These are phyloP conservation scores for Sphagnum contortum DNA, from an alignment of 225 moss, liverwort and hornwort species.

Conservation along the genomic window DNA sequence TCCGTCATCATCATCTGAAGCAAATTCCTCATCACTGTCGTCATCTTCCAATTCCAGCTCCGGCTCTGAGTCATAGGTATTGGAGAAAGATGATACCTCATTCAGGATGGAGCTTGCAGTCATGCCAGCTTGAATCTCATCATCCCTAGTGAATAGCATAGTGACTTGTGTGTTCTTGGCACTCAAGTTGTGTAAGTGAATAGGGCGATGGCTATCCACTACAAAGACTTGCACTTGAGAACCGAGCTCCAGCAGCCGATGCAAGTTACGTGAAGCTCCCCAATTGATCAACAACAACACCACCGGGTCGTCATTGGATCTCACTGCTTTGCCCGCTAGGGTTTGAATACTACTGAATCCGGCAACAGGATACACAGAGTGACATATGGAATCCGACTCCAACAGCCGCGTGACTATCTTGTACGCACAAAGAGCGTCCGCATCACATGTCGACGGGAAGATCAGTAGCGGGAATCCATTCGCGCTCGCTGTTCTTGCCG, in stretches of 20 bases:
- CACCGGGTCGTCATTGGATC: constrained; percentile 32
- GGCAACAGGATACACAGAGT: constrained; percentile 80
- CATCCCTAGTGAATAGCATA: constrained; percentile 67
- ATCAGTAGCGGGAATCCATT: constrained; percentile 59
- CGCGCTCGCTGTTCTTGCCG: constrained; percentile 47
- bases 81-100: constrained; percentile 34
- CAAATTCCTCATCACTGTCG: constrained; percentile 28
- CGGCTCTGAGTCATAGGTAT: constrained; percentile 36
- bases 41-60: constrained; percentile 28
- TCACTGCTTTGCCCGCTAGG: constrained; percentile 39
- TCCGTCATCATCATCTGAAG: constrained; percentile 26
- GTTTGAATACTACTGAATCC: constrained; percentile 57
- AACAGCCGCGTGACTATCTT: constrained; percentile 60
- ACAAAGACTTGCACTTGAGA: constrained; percentile 66
- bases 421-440: constrained; percentile 73
- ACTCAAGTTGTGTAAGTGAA: constrained; percentile 72
- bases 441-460: constrained; percentile 80
- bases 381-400: constrained; percentile 70
- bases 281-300: constrained; percentile 82
- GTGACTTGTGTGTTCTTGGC: constrained; percentile 51
- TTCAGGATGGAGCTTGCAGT: constrained; percentile 48
- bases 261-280: constrained; percentile 79
- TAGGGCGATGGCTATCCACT: constrained; percentile 86
- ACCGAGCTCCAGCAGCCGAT: constrained; percentile 59
- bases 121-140: constrained; percentile 73